Base-by-base conservation (phyloP, 2,329 filamentous ascomycete genomes). In the Phaeosphaeriaceae sp. region DNA sequence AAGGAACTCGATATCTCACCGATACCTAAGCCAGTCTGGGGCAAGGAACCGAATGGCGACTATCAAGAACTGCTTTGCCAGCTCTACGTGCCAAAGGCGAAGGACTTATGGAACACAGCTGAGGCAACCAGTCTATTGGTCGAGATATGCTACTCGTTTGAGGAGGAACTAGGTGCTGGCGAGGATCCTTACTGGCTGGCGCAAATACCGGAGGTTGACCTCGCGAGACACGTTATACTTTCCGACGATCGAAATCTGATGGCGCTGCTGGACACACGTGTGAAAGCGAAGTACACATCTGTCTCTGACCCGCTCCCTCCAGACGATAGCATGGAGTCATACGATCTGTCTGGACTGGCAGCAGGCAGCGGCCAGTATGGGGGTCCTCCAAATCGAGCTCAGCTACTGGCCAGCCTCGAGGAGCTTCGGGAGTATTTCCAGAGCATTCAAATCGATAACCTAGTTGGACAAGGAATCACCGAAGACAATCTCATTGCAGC, bases 271-370 rank as follows among this genome's bases (percentile, higher is more conserved):
- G 91, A 93, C 0, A 82, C 83, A 1, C 78, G 80, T 9, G 84
- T 92, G 67, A 87, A 92, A 53, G 62, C 69, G 13, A 67, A 67
- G 36, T 75, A 67, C 53, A 73, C 74, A 2, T 93, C 90, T 61
- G 87, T 91, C 19, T 95, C 92, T 21, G 93, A 97, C 71, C 92
- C 92, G 1, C 80, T 97, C 15, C 92, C 93, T 20, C 93, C 93
- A 6, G 76, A 84, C 0, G 79, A 86, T 54, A 77, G 69, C 51
- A 57, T 74, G 17, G 41, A 51, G 2, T 72, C 68, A 1, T 75
- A 74, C 56, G 68, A 67, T 51, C 15, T 49, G 21, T 59, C 54
- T 1, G 51, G 44, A 25, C 36, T 36, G 7, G 45, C 42, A 10
- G 13, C 36, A 40, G 49, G 49, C 9, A 36, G 31, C 11, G 13